A percentile compares a stretch with the other conserved stretches of the same genome.
Evolutionary conservation across 768 basidiomycete species (phyloP).

Genomic region (Xanthoconium purpureum): DNA sequence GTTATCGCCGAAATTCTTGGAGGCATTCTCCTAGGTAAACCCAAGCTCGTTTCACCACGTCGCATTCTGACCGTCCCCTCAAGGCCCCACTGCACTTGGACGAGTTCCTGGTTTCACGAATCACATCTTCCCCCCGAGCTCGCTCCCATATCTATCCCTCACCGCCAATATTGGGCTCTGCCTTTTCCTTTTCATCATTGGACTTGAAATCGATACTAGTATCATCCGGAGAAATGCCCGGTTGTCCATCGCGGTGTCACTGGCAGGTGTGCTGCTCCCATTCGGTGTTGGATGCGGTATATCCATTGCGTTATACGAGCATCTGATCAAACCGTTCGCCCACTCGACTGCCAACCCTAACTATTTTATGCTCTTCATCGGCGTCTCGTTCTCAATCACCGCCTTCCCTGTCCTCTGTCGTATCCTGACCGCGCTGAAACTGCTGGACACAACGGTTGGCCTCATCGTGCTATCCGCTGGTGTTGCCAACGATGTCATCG

Average conservation of each 20-base stretch:
- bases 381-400: conserved; percentile 86
- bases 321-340: conserved; percentile 51
- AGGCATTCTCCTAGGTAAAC: conserved; percentile 74
- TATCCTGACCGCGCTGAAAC: conserved; percentile 83
- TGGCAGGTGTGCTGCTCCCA: conserved; percentile 81
- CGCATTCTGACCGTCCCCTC: conserved; percentile 43
- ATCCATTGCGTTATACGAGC: conserved; percentile 69
- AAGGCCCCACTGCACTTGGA: conserved; percentile 57
- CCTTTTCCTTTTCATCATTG: conserved; percentile 90
- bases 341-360: conserved; percentile 55
- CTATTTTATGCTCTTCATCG: conserved; percentile 92
- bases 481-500: conserved; percentile 85
- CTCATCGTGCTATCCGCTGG: conserved; percentile 91
- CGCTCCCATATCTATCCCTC: conserved; percentile 75
- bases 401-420: conserved; percentile 89
- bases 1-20: conserved; percentile 93
- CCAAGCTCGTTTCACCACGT: conserved; percentile 44
- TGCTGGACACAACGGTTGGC: conserved; percentile 90
- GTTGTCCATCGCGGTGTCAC: conserved; percentile 62
- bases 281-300: conserved; percentile 83
- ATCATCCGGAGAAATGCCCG: conserved; percentile 77
- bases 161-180: conserved; percentile 87
- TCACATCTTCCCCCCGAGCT: conserved; percentile 75
- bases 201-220: conserved; percentile 81
- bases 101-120: conserved; percentile 86